Evolutionary conservation across 352 stramenopile genomes (phyloP).

Genomic region (Phytophthora crassamura): DNA sequence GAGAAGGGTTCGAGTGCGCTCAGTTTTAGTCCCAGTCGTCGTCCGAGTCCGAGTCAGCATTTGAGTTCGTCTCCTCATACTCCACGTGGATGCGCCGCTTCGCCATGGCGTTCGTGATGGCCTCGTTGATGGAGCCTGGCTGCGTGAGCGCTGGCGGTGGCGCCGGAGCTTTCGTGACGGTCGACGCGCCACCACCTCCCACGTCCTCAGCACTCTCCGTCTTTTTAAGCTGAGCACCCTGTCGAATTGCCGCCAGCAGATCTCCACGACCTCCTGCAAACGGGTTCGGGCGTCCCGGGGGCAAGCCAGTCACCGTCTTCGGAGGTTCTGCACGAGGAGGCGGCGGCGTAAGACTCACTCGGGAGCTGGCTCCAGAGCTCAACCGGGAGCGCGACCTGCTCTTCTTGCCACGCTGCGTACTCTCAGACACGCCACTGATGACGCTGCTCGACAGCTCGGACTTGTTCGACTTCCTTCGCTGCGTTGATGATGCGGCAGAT

Average conservation of each 20-base stretch:
- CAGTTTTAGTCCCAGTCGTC: constrained; percentile 77
- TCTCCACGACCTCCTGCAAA: constrained; percentile 76
- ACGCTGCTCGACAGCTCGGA: constrained; percentile 36
- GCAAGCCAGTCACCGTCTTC: constrained; percentile 51
- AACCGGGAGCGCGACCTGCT: constrained; percentile 33
- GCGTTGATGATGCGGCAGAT: constrained; percentile 29
- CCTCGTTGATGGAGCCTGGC: constrained; percentile 73
- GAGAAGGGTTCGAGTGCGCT: constrained; percentile 8
- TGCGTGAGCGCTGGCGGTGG: constrained; percentile 44
- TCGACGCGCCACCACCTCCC: constrained; percentile 6
- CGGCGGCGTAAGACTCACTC: constrained; percentile 37
- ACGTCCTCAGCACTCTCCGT: constrained; percentile 3
- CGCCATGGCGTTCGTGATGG: constrained; percentile 85
- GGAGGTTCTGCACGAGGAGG: constrained; percentile 24
- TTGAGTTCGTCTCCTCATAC: constrained; percentile 73
- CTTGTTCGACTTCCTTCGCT: constrained; percentile 31
- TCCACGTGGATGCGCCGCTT: constrained; percentile 82
- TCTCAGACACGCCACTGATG: constrained; percentile 20
- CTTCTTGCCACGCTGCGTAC: constrained; percentile 29
- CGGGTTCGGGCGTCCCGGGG: constrained; percentile 61
- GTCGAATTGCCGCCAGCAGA: constrained; percentile 78
- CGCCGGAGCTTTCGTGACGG: constrained; percentile 24
- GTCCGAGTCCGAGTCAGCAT: constrained; percentile 72
- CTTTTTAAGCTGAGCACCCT: constrained; percentile 71
- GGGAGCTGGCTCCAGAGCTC: constrained; percentile 48